phyloP scores from a whole-genome alignment of 2,329 filamentous ascomycete genomes.

The Mycosphaerelloides madeirae region DNA sequence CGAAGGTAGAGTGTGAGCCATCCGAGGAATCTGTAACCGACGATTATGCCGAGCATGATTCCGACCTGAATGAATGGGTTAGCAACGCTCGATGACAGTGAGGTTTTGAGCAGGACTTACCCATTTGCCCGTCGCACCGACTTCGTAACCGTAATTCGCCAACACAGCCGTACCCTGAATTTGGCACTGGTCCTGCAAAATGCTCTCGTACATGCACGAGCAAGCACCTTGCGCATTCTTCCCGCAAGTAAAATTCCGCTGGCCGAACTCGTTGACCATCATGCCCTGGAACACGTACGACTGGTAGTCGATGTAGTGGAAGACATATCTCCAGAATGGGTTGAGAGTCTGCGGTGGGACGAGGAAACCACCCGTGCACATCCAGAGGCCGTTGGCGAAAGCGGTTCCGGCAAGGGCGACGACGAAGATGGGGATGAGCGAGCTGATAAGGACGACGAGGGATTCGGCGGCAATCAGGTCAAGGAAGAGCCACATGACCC shows the following conservation, averaged over 20 bases:
- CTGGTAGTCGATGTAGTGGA: conserved; percentile 83
- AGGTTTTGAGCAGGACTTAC: too few relatives aligned
- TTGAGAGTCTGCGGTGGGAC: conserved; percentile 68
- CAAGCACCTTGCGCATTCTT: conserved; percentile 43
- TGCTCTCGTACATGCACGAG: conserved; percentile 66
- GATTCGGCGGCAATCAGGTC: conserved; percentile 80
- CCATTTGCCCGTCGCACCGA: conserved; percentile 60
- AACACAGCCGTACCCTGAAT: conserved; percentile 69
- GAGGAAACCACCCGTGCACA: conserved; percentile 77
- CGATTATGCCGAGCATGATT: conserved; percentile 71
- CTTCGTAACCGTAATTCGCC: conserved; percentile 63
- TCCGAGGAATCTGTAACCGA: conserved; percentile 65
- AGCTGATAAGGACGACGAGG: conserved; percentile 69
- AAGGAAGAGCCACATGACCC: conserved; percentile 78
- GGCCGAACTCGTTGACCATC: conserved; percentile 79
- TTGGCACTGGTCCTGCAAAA: conserved; percentile 59
- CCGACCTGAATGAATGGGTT: conserved; percentile 47
- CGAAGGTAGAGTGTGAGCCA: conserved; percentile 55
- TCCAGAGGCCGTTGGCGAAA: conserved; percentile 83
- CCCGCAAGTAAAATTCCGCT: conserved; percentile 59
- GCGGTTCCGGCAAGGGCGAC: conserved; percentile 71
- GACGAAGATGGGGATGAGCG: conserved; percentile 71
- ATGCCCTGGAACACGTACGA: conserved; percentile 80
- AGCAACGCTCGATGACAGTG: too few relatives aligned
- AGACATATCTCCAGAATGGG: conserved; percentile 77